These are phyloP conservation scores for Gnomoniopsis smithogilvyi DNA, from an alignment of 2,329 filamentous ascomycete genomes.

Conservation along the genomic window DNA sequence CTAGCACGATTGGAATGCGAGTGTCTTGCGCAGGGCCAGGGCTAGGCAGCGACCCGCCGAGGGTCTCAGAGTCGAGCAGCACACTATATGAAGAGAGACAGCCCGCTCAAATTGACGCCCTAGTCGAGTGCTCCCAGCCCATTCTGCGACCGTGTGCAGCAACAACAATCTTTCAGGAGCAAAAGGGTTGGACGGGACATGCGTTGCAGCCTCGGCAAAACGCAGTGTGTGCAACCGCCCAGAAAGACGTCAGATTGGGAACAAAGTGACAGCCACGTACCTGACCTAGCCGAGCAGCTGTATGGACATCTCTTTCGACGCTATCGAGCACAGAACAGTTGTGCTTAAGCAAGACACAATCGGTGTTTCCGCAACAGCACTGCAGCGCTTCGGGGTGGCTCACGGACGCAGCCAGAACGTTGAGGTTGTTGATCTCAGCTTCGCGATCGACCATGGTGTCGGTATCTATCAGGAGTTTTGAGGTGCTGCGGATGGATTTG, in stretches of 20 bases:
- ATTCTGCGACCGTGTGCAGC: background rate
- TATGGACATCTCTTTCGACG: constrained; percentile 83
- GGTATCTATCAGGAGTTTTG: background rate
- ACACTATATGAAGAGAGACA: background rate
- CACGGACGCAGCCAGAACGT: constrained; percentile 9
- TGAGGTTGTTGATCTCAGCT: constrained; percentile 11
- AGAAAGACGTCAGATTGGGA: background rate
- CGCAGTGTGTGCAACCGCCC: constrained; percentile 1
- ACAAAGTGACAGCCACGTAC: constrained; percentile 50
- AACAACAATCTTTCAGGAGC: constrained; percentile 1
- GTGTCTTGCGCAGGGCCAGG: background rate
- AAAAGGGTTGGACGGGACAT: background rate
- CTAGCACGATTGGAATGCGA: constrained; percentile 23
- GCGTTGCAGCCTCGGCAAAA: background rate
- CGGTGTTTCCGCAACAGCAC: constrained; percentile 83
- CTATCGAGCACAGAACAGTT: constrained; percentile 75
- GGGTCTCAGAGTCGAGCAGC: background rate
- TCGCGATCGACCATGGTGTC: constrained; percentile 14
- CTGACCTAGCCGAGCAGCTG: constrained; percentile 85
- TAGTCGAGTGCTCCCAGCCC: background rate
- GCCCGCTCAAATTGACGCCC: background rate
- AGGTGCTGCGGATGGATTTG: background rate
- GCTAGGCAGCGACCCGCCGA: too few species aligned
- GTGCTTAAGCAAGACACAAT: constrained; percentile 78
- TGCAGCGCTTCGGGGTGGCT: constrained; percentile 37